phyloP scores from a whole-genome alignment of 1,284 basidiomycete species.

The Ceratobasidium sp. region DNA sequence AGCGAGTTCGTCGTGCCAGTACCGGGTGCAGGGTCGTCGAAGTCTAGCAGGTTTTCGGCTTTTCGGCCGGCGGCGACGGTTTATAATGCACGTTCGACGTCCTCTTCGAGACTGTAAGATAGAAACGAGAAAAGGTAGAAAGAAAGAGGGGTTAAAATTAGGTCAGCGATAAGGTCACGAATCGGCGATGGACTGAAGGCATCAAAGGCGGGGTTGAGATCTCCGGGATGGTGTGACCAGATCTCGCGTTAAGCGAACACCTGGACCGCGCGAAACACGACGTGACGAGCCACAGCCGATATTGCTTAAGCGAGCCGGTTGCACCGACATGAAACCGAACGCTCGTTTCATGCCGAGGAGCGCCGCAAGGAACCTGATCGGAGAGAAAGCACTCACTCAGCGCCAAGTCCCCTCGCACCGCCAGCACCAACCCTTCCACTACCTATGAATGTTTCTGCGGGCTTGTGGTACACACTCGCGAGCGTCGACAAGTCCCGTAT shows the following conservation, averaged over 20 bases:
- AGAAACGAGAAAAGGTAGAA: constrained; percentile 10
- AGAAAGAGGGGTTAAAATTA: background rate
- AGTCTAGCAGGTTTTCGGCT: constrained; percentile 94
- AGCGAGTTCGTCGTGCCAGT: constrained; percentile 79
- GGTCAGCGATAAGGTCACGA: background rate
- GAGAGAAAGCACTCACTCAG: constrained; percentile 67
- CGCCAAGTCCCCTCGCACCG: constrained; percentile 76
- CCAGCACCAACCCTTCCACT: constrained; percentile 88
- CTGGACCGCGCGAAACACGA: background rate
- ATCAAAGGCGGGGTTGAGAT: constrained; percentile 4
- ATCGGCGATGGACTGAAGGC: background rate
- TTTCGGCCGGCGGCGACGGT: constrained; percentile 91
- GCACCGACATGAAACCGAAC: constrained; percentile 5
- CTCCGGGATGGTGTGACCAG: background rate
- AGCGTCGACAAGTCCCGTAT: constrained; percentile 88
- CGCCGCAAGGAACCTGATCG: background rate
- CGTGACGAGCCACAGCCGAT: background rate
- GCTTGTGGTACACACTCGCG: constrained; percentile 96
- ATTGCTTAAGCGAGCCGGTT: constrained; percentile 23
- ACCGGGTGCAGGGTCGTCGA: constrained; percentile 77
- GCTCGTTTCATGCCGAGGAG: constrained; percentile 6
- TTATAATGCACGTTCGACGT: constrained; percentile 84
- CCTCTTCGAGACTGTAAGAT: constrained; percentile 63
- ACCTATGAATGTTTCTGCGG: constrained; percentile 90
- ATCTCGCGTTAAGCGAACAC: constrained; percentile 7